Percentiles rank a stretch among this genome's conserved stretches.
Evolutionary conservation across 768 basidiomycete species (phyloP).

Genomic region (Phanerochaete carnosa): DNA sequence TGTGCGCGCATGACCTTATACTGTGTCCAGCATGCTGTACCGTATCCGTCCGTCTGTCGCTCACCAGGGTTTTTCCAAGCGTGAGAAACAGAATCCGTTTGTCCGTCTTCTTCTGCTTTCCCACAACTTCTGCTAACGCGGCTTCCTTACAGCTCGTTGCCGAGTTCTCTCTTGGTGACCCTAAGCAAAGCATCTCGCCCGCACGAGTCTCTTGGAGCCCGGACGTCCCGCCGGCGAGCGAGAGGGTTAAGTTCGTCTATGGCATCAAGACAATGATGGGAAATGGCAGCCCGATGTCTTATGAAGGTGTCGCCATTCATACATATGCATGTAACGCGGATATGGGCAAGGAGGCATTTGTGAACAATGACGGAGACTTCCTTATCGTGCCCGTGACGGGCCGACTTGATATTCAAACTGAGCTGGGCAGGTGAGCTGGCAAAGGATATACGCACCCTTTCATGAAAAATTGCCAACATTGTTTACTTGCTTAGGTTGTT

Average conservation of each 20-base stretch:
- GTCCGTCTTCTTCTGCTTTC: too few relatives aligned
- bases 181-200: constrained; percentile 56
- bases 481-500: constrained; percentile 51
- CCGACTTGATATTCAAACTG: constrained; percentile 64
- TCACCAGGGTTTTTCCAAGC: constrained; percentile 49
- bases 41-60: constrained; percentile 68
- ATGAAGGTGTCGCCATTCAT: constrained; percentile 61
- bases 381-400: constrained; percentile 66
- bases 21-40: constrained; percentile 50
- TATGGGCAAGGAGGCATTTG: constrained; percentile 60
- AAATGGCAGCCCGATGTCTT: constrained; percentile 58
- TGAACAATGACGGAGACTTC: constrained; percentile 64
- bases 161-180: constrained; percentile 56
- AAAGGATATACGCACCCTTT: neutral
- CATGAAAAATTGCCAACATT: too few relatives aligned
- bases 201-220: constrained; percentile 68
- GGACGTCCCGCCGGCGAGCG: constrained; percentile 42
- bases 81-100: constrained; percentile 52
- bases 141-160: constrained; percentile 69
- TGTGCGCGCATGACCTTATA: neutral
- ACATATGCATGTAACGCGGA: constrained; percentile 56
- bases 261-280: constrained; percentile 63
- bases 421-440: constrained; percentile 63
- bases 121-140: too few relatives aligned
- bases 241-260: constrained; percentile 50